Conservation (phyloP, 2,329 filamentous ascomycete species). For the Aureobasidium sp. region DNA sequence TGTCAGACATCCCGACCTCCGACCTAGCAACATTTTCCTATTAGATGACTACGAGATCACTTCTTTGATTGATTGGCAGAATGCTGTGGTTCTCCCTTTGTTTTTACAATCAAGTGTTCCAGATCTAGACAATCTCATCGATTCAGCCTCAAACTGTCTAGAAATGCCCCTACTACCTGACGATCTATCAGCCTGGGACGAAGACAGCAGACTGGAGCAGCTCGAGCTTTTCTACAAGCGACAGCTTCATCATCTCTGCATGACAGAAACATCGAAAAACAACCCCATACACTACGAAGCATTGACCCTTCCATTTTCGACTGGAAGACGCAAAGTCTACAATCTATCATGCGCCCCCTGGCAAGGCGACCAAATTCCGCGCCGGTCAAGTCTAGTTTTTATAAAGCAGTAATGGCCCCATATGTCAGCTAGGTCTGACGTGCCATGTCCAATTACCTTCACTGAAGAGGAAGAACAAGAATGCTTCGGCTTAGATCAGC, state of each 20-base stretch:
- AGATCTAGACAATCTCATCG: too few species aligned
- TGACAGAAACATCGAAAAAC: conserved; percentile 1
- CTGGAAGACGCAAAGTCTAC: not conserved
- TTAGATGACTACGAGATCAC: too few species aligned
- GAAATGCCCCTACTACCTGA: too few species aligned
- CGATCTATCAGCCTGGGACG: not conserved
- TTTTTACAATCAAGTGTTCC: too few species aligned
- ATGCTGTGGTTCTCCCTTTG: too few species aligned
- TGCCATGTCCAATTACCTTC: not conserved
- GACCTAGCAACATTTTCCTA: not conserved
- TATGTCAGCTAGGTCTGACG: not conserved
- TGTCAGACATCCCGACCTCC: not conserved
- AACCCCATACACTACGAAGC: conserved; percentile 10
- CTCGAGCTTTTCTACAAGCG: conserved; percentile 7
- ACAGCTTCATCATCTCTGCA: conserved; percentile 12
- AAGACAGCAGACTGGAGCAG: not conserved
- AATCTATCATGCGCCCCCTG: not conserved
- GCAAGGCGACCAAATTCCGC: not conserved
- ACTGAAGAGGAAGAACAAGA: not conserved
- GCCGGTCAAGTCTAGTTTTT: not conserved
- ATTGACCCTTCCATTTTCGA: not conserved
- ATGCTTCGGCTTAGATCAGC: not conserved
- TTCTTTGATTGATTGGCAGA: too few species aligned
- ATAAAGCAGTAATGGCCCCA: not conserved
- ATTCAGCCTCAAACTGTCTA: too few species aligned